Evolutionary conservation across 2,329 filamentous ascomycete species (phyloP).

Genomic region (Corynespora cassiicola): DNA sequence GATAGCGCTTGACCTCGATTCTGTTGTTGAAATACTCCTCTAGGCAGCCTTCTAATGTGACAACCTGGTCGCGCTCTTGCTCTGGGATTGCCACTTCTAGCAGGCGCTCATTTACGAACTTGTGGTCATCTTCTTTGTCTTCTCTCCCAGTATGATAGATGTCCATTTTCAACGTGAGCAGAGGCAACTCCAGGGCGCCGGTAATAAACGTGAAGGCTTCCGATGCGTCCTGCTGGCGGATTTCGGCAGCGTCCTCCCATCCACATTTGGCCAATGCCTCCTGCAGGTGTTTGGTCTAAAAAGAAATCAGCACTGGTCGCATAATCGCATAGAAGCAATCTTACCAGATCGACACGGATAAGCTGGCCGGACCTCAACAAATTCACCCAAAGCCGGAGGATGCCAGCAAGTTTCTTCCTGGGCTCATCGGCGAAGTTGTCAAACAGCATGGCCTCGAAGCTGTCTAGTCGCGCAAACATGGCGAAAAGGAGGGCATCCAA

Average conservation of each 20-base stretch:
- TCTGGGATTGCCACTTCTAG: constrained; percentile 91
- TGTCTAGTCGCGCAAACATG: constrained; percentile 91
- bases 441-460: constrained; percentile 91
- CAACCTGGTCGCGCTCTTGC: constrained; percentile 67
- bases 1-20: constrained; percentile 84
- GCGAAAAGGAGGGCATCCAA: constrained; percentile 89
- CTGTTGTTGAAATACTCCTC: constrained; percentile 95
- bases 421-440: constrained; percentile 76
- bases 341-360: constrained; percentile 83
- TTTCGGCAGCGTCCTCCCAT: constrained; percentile 78
- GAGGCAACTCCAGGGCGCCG: constrained; percentile 82
- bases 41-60: constrained; percentile 88
- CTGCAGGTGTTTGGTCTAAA: constrained; percentile 80
- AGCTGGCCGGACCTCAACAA: constrained; percentile 84
- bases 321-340: constrained; percentile 21
- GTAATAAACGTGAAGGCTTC: constrained; percentile 97
- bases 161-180: constrained; percentile 91
- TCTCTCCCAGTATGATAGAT: constrained; percentile 91
- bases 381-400: constrained; percentile 92
- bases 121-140: constrained; percentile 85
- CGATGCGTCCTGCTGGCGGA: constrained; percentile 93
- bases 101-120: constrained; percentile 88
- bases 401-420: constrained; percentile 74
- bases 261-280: constrained; percentile 83
- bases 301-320: not conserved